Base-by-base conservation (phyloP, 371 early-diverging fungal species). In the Rhizomucor miehei region DNA sequence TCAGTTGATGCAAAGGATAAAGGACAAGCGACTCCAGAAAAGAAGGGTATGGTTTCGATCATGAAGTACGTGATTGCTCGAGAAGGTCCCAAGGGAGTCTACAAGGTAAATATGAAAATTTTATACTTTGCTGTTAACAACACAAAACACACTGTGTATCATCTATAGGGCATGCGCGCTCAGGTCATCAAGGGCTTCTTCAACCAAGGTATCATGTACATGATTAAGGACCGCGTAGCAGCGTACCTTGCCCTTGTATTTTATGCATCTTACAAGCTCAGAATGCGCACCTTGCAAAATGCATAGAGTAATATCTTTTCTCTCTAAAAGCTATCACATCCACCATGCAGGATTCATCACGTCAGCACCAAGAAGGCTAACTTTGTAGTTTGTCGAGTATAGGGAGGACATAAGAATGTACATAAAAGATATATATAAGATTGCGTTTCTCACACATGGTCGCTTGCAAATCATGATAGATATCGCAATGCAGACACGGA, bases 101-200 rank as follows among this genome's bases (percentile, higher is more conserved):
- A 84, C 62, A 77, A 75, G 47, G 79, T 73, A 21, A 65, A 20
- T 19, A 16, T 41, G 20, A n/a, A 41, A n/a, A n/a, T n/a, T 44
- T 16, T 20, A 10, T 44, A 10, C 16, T 20, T 44, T 10, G 20
- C 14, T 13, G 17, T 16, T 8, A 14, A 17, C 16, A 11, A 9
- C 17, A 44, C 45, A 17, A 8, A 16, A 20, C 45, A 44, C 17
- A 17, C 14, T 38, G 38, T 38, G 14, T 9, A 14, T 38, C 10
- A 14, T 10, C 14, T 10, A 38, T 41, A 68, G 59, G 77, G 77
- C 13, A 73, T 77, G 67, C 69, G 70, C 39, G 77, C 81, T 12
- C 84, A 84, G 43, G 73, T 84, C 59, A 74, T 69, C 57, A 84
- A 84, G 55, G 84, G 84, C 1, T 84, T 84, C 65, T 84, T 84